Base-by-base conservation (phyloP, 23 red algal genomes). In the Gracilaria gracilis region DNA sequence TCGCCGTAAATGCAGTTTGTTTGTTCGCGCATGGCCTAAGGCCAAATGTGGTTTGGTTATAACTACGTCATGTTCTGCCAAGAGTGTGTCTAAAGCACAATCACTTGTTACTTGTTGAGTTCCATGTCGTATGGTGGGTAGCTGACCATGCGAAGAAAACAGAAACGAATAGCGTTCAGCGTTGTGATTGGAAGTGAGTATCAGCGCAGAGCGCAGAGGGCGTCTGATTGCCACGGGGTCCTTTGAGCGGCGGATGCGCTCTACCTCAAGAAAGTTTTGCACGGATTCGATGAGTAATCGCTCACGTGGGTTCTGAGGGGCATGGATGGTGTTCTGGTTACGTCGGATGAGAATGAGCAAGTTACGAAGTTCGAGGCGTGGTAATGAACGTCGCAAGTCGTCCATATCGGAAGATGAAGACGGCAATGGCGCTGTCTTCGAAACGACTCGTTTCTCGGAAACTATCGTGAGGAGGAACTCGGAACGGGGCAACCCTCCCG, bases 221-320 rank as follows among this genome's bases (percentile, higher is more conserved):
- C 72, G 38, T 50, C 50, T 77, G 72, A 77, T 77, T 46, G 72
- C 72, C 46, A 77, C 16, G 12, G 20, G 72, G 50, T 77, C 72
- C 38, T 77, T 77, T 24, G 72, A 46, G 72, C 72, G 72, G 7
- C 72, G 72, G 23, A 77, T 77, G 46, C 72, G 72, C 20, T 77
- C 72, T 77, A 50, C 72, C 28, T 77, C 40, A 32, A 77, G 42
- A 51, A 77, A 49, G n/a, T 28, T 7, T 46, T 77, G 72, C 29
- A 77, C 46, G 11, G 72, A 77, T 7, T 77, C n/a, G 20, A 77
- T 50, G 40, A 77, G 46, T 35, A 77, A 31, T 48, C 15, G 40
- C 46, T 77, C 72, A 29, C 39, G 72, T 3, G 21, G n/a, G 39
- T 29, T 77, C 46, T 40, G 72, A 50, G 72, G 72, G 23, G 38